phyloP scores from a whole-genome alignment of 2,329 filamentous ascomycete genomes.

The Shiraia bambusicola region DNA sequence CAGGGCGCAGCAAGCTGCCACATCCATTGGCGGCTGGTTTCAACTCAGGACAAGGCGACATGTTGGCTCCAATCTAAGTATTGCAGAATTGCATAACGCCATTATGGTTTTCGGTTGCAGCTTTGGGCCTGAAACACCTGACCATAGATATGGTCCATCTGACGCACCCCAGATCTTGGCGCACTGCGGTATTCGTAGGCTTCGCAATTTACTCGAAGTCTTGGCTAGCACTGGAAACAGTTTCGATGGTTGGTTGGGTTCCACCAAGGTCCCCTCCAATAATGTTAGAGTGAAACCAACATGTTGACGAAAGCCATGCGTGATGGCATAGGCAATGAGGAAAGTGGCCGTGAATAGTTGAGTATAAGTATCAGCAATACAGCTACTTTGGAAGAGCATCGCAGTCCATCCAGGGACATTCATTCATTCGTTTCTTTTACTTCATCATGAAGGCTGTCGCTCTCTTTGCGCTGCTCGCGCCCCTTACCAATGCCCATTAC shows the following conservation, averaged over 20 bases:
- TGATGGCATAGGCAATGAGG: slow-evolving; percentile 3
- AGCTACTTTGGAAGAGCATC: background rate
- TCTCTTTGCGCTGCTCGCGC: slow-evolving; percentile 30
- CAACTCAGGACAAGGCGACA: background rate
- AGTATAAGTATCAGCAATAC: slow-evolving; percentile 6
- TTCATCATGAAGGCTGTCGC: slow-evolving; percentile 33
- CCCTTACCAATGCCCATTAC: slow-evolving; percentile 36
- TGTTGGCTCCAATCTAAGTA: background rate
- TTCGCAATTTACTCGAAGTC: slow-evolving; percentile 4
- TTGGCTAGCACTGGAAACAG: slow-evolving; percentile 11
- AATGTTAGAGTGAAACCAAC: slow-evolving; percentile 7
- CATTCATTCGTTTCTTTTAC: slow-evolving; percentile 7
- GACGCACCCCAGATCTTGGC: slow-evolving; percentile 13
- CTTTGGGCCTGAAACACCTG: slow-evolving; percentile 13
- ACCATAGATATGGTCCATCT: background rate
- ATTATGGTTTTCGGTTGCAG: background rate
- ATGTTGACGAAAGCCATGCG: background rate
- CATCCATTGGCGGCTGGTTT: background rate
- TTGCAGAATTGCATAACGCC: background rate
- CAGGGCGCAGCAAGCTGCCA: background rate
- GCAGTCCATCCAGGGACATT: slow-evolving; percentile 3
- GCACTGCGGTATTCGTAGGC: slow-evolving; percentile 3
- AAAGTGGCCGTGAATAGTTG: slow-evolving; percentile 7
- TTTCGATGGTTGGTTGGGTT: slow-evolving; percentile 10
- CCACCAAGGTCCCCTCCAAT: slow-evolving; percentile 6